Conservation (phyloP, 192 early-diverging fungal species). For the Oehlia diaphana region DNA sequence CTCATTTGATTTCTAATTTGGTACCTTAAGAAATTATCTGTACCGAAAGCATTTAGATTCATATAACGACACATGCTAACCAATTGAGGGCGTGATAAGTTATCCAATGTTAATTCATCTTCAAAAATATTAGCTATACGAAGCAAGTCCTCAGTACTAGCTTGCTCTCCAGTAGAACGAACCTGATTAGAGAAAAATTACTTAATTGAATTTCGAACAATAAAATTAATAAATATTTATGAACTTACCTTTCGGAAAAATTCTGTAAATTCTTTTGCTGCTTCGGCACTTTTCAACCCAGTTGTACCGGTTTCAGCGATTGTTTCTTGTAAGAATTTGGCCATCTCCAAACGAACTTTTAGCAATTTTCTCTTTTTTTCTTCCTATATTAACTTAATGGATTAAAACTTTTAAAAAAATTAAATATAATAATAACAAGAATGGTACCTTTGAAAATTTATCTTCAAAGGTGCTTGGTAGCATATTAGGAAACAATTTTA, state of each 20-base stretch:
- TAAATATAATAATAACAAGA: neutral
- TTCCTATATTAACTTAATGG: conserved; percentile 53
- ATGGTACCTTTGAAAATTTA: conserved; percentile 71
- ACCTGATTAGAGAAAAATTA: conserved; percentile 45
- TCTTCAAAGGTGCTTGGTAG: conserved; percentile 94
- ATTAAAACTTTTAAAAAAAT: neutral
- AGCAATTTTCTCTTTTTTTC: conserved; percentile 93
- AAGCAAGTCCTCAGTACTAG: conserved; percentile 80
- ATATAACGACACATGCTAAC: conserved; percentile 95
- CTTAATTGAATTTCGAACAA: neutral
- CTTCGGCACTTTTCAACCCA: conserved; percentile 48
- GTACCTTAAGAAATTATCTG: conserved; percentile 93
- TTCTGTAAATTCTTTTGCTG: conserved; percentile 69
- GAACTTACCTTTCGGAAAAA: conserved; percentile 72
- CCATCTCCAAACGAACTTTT: conserved; percentile 92
- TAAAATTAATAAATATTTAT: neutral
- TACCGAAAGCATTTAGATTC: conserved; percentile 95
- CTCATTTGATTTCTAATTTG: conserved; percentile 87
- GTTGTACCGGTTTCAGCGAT: conserved; percentile 79
- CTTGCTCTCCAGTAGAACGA: conserved; percentile 78
- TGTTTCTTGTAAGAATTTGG: conserved; percentile 93
- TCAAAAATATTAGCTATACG: conserved; percentile 86
- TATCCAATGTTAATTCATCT: conserved; percentile 92
- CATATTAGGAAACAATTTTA: conserved; percentile 97
- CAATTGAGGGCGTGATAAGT: conserved; percentile 90